Evolutionary conservation across 83 land plant genomes (phyloP).

Genomic region (Larix sibirica): DNA sequence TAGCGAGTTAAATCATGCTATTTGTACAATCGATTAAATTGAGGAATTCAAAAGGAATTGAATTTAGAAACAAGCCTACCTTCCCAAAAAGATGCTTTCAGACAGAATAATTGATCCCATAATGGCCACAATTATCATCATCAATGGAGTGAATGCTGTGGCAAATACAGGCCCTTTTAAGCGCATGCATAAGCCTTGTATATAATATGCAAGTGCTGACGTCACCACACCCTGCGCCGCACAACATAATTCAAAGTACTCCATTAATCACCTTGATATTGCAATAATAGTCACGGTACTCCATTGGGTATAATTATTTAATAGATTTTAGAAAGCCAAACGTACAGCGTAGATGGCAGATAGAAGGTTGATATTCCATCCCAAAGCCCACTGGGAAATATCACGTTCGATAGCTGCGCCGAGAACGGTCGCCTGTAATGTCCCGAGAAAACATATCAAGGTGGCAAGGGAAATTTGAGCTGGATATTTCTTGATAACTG

Average conservation of each 20-base stretch:
- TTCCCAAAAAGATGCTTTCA: not conserved
- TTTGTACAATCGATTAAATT: not conserved
- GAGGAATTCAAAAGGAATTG: not conserved
- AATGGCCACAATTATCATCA: constrained; percentile 11
- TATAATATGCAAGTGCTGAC: not conserved
- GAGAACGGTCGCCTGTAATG: not conserved
- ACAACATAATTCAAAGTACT: no score
- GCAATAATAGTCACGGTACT: no score
- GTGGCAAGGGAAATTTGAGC: not conserved
- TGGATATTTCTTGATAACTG: not conserved
- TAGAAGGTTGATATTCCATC: not conserved
- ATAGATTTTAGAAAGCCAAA: no score
- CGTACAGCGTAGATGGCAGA: constrained; percentile 6
- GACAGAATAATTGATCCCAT: constrained; percentile 8
- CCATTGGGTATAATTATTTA: no score
- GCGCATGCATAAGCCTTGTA: not conserved
- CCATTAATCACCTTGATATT: not conserved
- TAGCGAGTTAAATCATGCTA: not conserved
- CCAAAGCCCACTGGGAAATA: not conserved
- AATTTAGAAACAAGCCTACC: not conserved
- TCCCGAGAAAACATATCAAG: constrained; percentile 5
- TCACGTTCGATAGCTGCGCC: not conserved
- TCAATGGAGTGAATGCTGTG: constrained; percentile 8
- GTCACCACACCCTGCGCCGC: not conserved
- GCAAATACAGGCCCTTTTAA: constrained; percentile 3